Evolutionary conservation across 1,139 yeast species (phyloP).

Genomic region (Suhomyces anneliseae): DNA sequence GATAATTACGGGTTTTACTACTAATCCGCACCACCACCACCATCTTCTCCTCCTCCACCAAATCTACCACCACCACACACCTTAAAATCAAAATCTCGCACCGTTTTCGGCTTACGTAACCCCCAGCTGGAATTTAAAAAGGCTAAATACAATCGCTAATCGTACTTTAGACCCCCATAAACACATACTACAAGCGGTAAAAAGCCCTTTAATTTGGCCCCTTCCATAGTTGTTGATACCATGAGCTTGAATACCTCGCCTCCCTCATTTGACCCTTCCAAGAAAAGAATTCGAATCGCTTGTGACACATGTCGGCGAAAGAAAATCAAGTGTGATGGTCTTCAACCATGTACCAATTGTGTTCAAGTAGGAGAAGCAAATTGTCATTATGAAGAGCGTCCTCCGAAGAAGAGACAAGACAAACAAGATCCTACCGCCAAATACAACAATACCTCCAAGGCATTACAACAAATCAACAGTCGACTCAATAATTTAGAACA

Average conservation of each 20-base stretch:
- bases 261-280: conserved; percentile 3
- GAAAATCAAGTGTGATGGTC: conserved; percentile 29
- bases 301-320: conserved; percentile 28
- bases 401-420: conserved; percentile 16
- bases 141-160: no score
- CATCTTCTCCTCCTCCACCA: no score
- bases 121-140: no score
- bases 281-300: conserved; percentile 21
- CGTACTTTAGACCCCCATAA: no score
- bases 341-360: conserved; percentile 24
- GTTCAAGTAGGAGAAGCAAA: conserved; percentile 17
- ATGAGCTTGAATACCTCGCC: not conserved
- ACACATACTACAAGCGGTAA: no score
- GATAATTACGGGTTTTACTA: not conserved
- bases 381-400: conserved; percentile 33
- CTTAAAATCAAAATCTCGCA: no score
- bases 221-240: no score
- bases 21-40: not conserved
- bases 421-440: conserved; percentile 1
- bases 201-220: no score
- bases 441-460: conserved; percentile 5
- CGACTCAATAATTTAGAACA: conserved; percentile 26
- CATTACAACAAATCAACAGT: conserved; percentile 22
- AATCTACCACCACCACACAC: not conserved
- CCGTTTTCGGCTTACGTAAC: no score